phyloP scores from a whole-genome alignment of 305 asterid genomes.

The Vinca major region DNA sequence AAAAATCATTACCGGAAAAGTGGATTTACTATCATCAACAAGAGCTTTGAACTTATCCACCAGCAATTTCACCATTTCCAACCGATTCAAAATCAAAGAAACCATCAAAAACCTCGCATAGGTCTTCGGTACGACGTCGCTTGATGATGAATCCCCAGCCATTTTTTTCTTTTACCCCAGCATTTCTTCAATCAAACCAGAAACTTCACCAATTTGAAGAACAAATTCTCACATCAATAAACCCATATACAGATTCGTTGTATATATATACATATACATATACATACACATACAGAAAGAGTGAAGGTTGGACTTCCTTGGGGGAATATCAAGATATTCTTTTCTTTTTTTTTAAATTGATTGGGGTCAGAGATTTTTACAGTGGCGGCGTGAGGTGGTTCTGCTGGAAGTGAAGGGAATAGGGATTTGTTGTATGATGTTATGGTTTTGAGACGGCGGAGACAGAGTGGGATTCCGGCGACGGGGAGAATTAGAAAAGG shows the following conservation, averaged over 20 bases:
- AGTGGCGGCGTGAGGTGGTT: conserved; percentile 21
- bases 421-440: conserved; percentile 3
- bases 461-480: background rate
- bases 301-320: conserved; percentile 16
- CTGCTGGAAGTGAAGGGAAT: background rate
- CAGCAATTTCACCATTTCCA: conserved; percentile 74
- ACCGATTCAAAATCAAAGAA: conserved; percentile 58
- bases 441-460: background rate
- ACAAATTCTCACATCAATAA: too few relatives aligned
- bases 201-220: conserved; percentile 1
- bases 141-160: conserved; percentile 33
- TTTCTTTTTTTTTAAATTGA: conserved; percentile 16
- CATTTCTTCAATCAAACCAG: conserved; percentile 21
- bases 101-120: conserved; percentile 91
- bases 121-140: conserved; percentile 41
- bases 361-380: conserved; percentile 11
- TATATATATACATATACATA: too few relatives aligned
- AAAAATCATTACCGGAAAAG: conserved; percentile 55
- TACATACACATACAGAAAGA: too few relatives aligned
- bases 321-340: conserved; percentile 29
- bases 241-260: too few relatives aligned
- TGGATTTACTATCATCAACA: conserved; percentile 62
- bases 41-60: conserved; percentile 64
- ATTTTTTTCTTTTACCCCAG: conserved; percentile 9
- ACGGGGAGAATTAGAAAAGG: too few relatives aligned